These are phyloP conservation scores for Microsporum canis DNA, from an alignment of 2,329 filamentous ascomycete genomes.

Conservation along the genomic window DNA sequence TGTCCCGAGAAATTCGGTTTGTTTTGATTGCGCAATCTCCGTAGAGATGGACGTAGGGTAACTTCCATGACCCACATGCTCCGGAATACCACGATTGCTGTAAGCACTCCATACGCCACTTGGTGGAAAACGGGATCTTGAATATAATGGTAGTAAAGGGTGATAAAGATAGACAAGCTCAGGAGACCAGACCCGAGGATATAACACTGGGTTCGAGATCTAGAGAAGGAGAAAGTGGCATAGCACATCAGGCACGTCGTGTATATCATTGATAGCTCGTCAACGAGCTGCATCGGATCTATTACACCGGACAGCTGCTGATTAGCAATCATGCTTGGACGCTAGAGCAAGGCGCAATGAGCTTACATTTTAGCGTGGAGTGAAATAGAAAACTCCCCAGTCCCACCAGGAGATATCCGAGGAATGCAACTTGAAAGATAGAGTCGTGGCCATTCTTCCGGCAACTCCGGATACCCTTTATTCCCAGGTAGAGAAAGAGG, in stretches of 20 bases:
- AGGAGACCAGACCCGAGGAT: conserved; percentile 48
- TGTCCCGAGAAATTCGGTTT: conserved; percentile 29
- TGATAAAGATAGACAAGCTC: conserved; percentile 55
- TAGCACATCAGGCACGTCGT: conserved; percentile 59
- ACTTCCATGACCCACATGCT: conserved; percentile 69
- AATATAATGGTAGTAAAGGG: conserved; percentile 67
- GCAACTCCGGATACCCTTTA: conserved; percentile 65
- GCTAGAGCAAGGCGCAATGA: background rate
- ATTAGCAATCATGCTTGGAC: conserved; percentile 15
- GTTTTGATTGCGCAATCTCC: conserved; percentile 37
- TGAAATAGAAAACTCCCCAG: conserved; percentile 54
- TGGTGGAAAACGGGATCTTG: conserved; percentile 79
- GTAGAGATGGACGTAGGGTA: conserved; percentile 48
- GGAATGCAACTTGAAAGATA: conserved; percentile 60
- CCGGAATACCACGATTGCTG: conserved; percentile 56
- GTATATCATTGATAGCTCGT: conserved; percentile 62
- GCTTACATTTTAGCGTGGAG: conserved; percentile 49
- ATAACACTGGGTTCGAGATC: conserved; percentile 40
- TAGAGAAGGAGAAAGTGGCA: conserved; percentile 63
- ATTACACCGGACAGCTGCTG: background rate
- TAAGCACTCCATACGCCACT: conserved; percentile 62
- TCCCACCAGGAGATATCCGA: conserved; percentile 51
- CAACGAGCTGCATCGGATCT: conserved; percentile 61
- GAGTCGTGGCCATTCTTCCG: conserved; percentile 58
- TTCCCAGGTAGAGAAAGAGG: conserved; percentile 66